Evolutionary conservation across 1,284 basidiomycete species (phyloP), one percentile per base, ranked within the genome.

Genomic region (Pascua sp.): DNA sequence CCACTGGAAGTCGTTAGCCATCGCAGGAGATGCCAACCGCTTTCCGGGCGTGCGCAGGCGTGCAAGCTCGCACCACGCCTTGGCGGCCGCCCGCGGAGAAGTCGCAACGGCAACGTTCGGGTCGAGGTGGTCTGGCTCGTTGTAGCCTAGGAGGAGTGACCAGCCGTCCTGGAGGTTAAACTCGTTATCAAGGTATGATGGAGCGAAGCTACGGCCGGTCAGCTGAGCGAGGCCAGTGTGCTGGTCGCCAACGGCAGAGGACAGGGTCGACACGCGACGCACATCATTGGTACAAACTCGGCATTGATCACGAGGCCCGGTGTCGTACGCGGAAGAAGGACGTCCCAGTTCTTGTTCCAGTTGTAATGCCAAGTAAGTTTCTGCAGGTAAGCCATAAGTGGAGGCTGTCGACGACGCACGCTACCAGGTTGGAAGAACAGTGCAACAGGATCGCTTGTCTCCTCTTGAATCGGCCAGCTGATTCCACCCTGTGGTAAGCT

Each of bases 281-380:
- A 74, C 73, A 76, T 70, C 73, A 76, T 76, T 11, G 72, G 71
- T 11, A 76, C 56, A 49, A 73, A 76, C 46, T 76, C 72, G 5
- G 68, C 73, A 15, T 71, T 50, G 54, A 74, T 69, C 10, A 49
- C 13, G 0, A 76, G 62, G 10, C 55, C 64, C 0, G 62, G 57
- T 0, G 63, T 61, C 0, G 73, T 73, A 8, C 67, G 42, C 0
- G 72, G 73, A 1, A 73, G 58, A 1, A 69, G 42, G 10, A 38
- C 36, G 44, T 66, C 56, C 65, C 67, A 74, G 51, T 74, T 70
- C 62, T 76, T 76, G 65, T 69, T 73, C 73, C 73, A 76, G 57
- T 76, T 76, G 61, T 68, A 76, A 55, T 76, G 73, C 73, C 73
- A 76, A 15, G 64, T 59, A 15, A 76, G 59, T 42, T 56, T 57